Evolutionary conservation across 169 alveolate species (phyloP).

Genomic region (Babesia divergens): DNA sequence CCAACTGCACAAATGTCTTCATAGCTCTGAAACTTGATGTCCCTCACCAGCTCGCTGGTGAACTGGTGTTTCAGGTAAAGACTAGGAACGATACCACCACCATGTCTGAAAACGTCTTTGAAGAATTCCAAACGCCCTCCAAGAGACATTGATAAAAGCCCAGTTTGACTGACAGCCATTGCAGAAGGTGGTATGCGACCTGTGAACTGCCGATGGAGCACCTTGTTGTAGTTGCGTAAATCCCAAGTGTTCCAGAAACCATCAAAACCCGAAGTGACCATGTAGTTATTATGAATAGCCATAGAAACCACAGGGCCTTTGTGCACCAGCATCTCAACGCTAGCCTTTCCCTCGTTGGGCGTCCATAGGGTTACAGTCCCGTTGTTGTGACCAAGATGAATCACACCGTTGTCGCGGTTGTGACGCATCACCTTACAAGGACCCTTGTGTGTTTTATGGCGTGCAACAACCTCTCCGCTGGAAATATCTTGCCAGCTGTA

Average conservation of each 20-base stretch:
- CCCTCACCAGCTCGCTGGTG: constrained; percentile 66
- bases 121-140: constrained; percentile 62
- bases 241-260: constrained; percentile 91
- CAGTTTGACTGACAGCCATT: constrained; percentile 51
- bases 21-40: constrained; percentile 85
- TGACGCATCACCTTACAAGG: constrained; percentile 85
- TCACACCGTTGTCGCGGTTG: constrained; percentile 87
- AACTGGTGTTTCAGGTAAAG: constrained; percentile 70
- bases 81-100: constrained; percentile 40
- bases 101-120: constrained; percentile 30
- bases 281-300: constrained; percentile 62
- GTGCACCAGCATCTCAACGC: constrained; percentile 65
- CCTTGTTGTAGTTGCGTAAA: constrained; percentile 80
- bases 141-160: constrained; percentile 44
- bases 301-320: constrained; percentile 69
- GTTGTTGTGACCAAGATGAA: constrained; percentile 88
- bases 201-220: constrained; percentile 7
- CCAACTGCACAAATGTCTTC: constrained; percentile 94
- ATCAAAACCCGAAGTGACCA: constrained; percentile 72
- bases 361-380: constrained; percentile 93
- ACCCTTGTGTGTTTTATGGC: constrained; percentile 87
- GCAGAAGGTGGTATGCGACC: constrained; percentile 59
- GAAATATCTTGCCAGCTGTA: constrained; percentile 86
- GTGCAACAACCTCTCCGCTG: constrained; percentile 88
- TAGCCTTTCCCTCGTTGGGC: constrained; percentile 85